Conservation (phyloP, 2,329 filamentous ascomycete species). For the Tolypocladium tropicale region DNA sequence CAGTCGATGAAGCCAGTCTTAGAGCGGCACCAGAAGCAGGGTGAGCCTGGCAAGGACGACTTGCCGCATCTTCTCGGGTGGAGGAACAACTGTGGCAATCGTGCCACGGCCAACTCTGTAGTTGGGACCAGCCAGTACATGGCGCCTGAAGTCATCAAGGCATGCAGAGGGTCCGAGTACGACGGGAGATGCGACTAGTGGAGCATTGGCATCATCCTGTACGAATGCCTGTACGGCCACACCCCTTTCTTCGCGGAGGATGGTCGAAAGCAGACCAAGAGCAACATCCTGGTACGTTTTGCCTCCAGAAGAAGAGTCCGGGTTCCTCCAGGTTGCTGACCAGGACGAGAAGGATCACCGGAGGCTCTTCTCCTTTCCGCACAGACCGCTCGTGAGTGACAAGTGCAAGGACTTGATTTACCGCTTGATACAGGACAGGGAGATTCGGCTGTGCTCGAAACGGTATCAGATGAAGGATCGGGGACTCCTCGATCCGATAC, state of each 20-base stretch:
- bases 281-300: constrained; percentile 62
- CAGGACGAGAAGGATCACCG: constrained; percentile 50
- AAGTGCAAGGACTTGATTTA: constrained; percentile 70
- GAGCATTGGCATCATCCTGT: constrained; percentile 91
- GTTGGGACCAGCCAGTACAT: constrained; percentile 97
- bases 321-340: neutral
- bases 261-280: constrained; percentile 69
- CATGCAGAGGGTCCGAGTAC: constrained; percentile 38
- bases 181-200: constrained; percentile 95
- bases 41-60: constrained; percentile 13
- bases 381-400: constrained; percentile 52
- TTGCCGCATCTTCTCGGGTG: constrained; percentile 47
- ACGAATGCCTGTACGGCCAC: constrained; percentile 85
- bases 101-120: constrained; percentile 69
- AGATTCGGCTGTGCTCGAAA: constrained; percentile 64
- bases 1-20: constrained; percentile 18
- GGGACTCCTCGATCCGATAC: constrained; percentile 10
- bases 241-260: constrained; percentile 83
- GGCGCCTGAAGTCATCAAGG: constrained; percentile 85
- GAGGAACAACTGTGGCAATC: constrained; percentile 59
- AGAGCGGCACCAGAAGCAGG: constrained; percentile 22
- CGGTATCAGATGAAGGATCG: constrained; percentile 61
- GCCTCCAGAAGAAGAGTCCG: neutral
- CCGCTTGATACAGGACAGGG: constrained; percentile 61
- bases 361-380: constrained; percentile 60